Evolutionary conservation across 2,329 filamentous ascomycete genomes (phyloP).

Genomic region (Talaromyces sp.): DNA sequence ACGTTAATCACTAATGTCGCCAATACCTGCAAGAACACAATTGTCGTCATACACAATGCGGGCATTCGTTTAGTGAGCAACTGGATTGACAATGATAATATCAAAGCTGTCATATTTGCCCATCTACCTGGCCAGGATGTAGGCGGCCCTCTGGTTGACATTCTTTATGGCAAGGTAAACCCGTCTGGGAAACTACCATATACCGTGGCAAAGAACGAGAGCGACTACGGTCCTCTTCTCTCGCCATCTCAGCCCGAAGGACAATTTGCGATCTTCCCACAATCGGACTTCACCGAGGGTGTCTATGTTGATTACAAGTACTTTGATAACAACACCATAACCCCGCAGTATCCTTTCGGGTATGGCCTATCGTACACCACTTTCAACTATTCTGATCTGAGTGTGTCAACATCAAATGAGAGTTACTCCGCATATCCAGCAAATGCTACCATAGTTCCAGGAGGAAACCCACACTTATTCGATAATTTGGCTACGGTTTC

Average conservation of each 20-base stretch:
- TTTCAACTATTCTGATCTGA: conserved; percentile 53
- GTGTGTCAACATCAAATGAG: conserved; percentile 52
- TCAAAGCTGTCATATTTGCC: conserved; percentile 62
- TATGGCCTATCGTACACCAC: conserved; percentile 66
- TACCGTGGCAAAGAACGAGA: conserved; percentile 62
- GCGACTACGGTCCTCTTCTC: conserved; percentile 68
- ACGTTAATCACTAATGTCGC: neutral
- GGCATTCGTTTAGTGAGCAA: conserved; percentile 1
- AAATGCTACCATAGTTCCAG: conserved; percentile 1
- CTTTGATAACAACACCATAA: conserved; percentile 64
- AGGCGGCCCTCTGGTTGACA: conserved; percentile 72
- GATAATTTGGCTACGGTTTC: conserved; percentile 53
- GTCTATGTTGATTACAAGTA: conserved; percentile 77
- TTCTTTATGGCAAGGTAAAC: conserved; percentile 69
- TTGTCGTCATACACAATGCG: conserved; percentile 4
- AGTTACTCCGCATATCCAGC: conserved; percentile 9
- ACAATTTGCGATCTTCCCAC: conserved; percentile 58
- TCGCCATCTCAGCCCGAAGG: conserved; percentile 65
- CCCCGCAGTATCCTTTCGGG: conserved; percentile 70
- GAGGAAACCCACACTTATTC: conserved; percentile 58
- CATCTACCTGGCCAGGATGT: conserved; percentile 85
- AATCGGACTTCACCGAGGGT: conserved; percentile 70
- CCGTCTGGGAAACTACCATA: conserved; percentile 73
- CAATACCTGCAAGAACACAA: neutral
- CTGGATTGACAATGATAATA: conserved; percentile 28